Conservation (phyloP, 495 filamentous ascomycete genomes). For the Wilcoxina mikolae region DNA sequence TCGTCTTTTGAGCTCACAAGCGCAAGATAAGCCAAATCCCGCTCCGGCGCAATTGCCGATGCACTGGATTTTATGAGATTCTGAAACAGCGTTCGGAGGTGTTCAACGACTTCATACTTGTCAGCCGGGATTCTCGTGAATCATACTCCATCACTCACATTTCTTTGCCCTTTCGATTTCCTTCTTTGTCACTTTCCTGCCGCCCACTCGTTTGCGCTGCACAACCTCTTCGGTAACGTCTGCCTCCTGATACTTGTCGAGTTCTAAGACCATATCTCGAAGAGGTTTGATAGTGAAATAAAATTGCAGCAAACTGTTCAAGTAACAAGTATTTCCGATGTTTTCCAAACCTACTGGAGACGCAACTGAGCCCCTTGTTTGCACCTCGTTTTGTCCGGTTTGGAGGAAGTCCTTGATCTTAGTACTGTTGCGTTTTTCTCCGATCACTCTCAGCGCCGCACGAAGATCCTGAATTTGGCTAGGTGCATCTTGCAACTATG, state of each 20-base stretch:
- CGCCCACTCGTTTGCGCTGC: constrained; percentile 48
- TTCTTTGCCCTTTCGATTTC: constrained; percentile 53
- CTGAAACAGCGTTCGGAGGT: constrained; percentile 58
- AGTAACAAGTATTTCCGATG: constrained; percentile 93
- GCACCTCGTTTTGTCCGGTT: constrained; percentile 16
- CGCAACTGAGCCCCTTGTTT: constrained; percentile 22
- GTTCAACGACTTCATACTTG: constrained; percentile 43
- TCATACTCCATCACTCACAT: constrained; percentile 40
- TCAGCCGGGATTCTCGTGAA: constrained; percentile 11
- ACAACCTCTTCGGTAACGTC: constrained; percentile 46
- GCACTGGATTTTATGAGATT: constrained; percentile 47
- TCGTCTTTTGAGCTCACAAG: constrained; percentile 49
- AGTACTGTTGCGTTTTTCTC: constrained; percentile 15
- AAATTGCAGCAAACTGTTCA: constrained; percentile 92
- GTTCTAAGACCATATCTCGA: constrained; percentile 61
- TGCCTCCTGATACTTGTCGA: constrained; percentile 49
- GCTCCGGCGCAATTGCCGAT: constrained; percentile 48
- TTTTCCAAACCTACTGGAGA: constrained; percentile 78
- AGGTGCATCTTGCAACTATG: constrained; percentile 19
- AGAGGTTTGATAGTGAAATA: constrained; percentile 79
- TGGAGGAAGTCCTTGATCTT: constrained; percentile 24
- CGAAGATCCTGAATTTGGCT: constrained; percentile 17
- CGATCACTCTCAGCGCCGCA: constrained; percentile 21
- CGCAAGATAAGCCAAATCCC: constrained; percentile 69
- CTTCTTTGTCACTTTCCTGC: constrained; percentile 36